Conservation (phyloP, 805 yeast species). For the Ogataea nonfermentans region DNA sequence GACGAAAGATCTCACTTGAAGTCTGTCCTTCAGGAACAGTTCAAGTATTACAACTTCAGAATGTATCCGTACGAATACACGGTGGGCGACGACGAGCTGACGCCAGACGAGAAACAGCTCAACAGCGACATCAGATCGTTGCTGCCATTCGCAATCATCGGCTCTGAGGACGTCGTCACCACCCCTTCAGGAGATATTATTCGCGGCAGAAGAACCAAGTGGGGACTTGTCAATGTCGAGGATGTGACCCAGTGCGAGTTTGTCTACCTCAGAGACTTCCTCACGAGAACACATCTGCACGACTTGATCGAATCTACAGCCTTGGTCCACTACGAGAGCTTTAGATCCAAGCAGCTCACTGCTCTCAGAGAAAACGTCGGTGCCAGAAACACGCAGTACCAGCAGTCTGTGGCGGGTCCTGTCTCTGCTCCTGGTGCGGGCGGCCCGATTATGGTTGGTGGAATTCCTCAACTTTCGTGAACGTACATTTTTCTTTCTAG, state of each 20-base stretch:
- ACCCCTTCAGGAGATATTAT: slow-evolving; percentile 74
- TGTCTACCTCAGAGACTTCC: slow-evolving; percentile 87
- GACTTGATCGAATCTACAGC: slow-evolving; percentile 94
- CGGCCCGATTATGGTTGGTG: slow-evolving; percentile 9
- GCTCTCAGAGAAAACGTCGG: slow-evolving; percentile 91
- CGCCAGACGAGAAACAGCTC: slow-evolving; percentile 69
- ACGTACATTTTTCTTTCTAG: slow-evolving; percentile 8
- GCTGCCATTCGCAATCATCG: slow-evolving; percentile 93
- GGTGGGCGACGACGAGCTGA: slow-evolving; percentile 37
- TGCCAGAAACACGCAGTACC: slow-evolving; percentile 35
- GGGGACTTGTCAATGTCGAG: slow-evolving; percentile 93
- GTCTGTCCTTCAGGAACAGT: slow-evolving; percentile 72
- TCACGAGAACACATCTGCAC: slow-evolving; percentile 92
- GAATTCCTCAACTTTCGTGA: slow-evolving; percentile 14
- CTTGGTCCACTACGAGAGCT: slow-evolving; percentile 83
- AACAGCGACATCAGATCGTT: slow-evolving; percentile 71
- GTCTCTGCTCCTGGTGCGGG: slow-evolving; percentile 6
- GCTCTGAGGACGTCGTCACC: slow-evolving; percentile 72
- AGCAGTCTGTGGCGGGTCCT: slow-evolving; percentile 11
- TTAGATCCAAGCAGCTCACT: slow-evolving; percentile 89
- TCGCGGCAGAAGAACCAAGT: slow-evolving; percentile 87
- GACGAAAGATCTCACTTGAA: slow-evolving; percentile 82
- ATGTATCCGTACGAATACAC: slow-evolving; percentile 75
- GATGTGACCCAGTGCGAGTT: slow-evolving; percentile 96
- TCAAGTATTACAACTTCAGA: slow-evolving; percentile 65